Conservation (phyloP, 1,284 basidiomycete species). For the Dichomitus squalens region DNA sequence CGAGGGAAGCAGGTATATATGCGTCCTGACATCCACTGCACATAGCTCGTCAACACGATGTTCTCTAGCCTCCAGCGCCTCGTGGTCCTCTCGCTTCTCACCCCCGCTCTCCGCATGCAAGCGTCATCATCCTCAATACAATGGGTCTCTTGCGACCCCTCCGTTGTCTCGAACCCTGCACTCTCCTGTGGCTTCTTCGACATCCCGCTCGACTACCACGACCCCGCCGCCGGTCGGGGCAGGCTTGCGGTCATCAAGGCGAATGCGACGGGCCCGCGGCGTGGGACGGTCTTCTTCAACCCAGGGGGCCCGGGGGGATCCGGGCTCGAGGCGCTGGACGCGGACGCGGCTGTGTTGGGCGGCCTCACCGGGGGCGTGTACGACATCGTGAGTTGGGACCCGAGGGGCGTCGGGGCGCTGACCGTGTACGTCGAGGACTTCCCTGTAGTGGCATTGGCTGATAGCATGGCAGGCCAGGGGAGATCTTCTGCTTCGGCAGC, state of each 20-base stretch:
- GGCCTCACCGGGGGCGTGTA: conserved; percentile 9
- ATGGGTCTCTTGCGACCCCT: not conserved
- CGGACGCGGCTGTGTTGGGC: not conserved
- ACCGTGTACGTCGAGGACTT: conserved; percentile 5
- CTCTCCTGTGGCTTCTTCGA: conserved; percentile 2
- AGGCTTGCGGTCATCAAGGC: not conserved
- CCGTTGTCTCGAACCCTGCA: not conserved
- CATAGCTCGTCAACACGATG: not conserved
- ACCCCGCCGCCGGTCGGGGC: not conserved
- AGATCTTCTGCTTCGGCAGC: conserved; percentile 13
- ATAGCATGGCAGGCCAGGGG: conserved; percentile 11
- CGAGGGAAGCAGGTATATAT: not conserved
- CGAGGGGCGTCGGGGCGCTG: conserved; percentile 14
- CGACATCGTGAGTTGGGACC: conserved; percentile 18
- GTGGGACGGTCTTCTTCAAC: conserved; percentile 15
- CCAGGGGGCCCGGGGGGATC: conserved; percentile 18
- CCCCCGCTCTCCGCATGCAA: not conserved
- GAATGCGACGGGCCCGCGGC: not conserved
- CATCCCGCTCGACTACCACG: not conserved
- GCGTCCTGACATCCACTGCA: not conserved
- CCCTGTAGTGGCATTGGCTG: not conserved
- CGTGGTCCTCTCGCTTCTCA: not conserved
- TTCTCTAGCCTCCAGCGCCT: not conserved
- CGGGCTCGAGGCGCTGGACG: not conserved
- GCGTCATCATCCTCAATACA: not conserved